Conservation (phyloP, 192 early-diverging fungal species). For the Coemansia sp. region DNA sequence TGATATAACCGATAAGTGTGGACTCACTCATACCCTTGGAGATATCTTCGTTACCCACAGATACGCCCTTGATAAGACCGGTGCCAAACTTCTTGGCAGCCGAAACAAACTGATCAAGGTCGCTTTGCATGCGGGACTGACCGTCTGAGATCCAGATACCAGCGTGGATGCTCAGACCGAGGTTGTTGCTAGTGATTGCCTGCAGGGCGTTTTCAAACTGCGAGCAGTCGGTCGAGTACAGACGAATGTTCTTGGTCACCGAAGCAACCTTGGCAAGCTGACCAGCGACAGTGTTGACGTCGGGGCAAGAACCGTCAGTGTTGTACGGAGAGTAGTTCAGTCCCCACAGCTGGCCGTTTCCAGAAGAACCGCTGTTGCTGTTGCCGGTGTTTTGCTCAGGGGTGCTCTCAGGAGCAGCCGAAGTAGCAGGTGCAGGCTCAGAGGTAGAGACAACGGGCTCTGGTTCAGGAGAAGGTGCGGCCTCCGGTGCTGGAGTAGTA, state of each 20-base stretch:
- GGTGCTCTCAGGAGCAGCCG: not conserved
- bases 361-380: not conserved
- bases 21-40: slow-evolving; percentile 45
- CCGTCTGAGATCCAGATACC: slow-evolving; percentile 49
- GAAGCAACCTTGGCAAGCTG: slow-evolving; percentile 34
- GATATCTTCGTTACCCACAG: slow-evolving; percentile 49
- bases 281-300: slow-evolving; percentile 19
- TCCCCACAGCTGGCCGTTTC: slow-evolving; percentile 35
- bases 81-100: slow-evolving; percentile 37
- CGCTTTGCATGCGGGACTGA: slow-evolving; percentile 27
- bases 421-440: not conserved
- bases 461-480: not conserved
- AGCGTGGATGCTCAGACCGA: slow-evolving; percentile 33
- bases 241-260: slow-evolving; percentile 44
- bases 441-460: not conserved
- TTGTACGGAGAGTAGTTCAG: slow-evolving; percentile 53
- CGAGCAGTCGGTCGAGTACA: slow-evolving; percentile 53
- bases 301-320: slow-evolving; percentile 47
- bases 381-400: slow-evolving; percentile 7
- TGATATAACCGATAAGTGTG: slow-evolving; percentile 46
- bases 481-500: not conserved
- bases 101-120: slow-evolving; percentile 42
- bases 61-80: slow-evolving; percentile 36
- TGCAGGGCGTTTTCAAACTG: slow-evolving; percentile 39
- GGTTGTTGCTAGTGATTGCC: slow-evolving; percentile 32